Evolutionary conservation across 1,284 basidiomycete species (phyloP).

Genomic region (Tylopilus orsonianus): DNA sequence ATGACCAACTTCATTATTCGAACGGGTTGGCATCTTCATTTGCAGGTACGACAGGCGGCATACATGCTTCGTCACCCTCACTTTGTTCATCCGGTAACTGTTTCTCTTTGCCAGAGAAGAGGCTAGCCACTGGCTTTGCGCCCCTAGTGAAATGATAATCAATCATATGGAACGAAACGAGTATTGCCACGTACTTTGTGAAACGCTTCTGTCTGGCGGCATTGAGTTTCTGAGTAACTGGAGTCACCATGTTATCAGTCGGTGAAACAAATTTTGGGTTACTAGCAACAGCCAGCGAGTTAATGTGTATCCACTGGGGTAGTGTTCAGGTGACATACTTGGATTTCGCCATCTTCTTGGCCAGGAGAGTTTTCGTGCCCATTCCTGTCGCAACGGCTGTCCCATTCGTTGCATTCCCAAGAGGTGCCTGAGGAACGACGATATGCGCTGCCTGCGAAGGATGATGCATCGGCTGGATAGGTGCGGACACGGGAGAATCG

Average conservation of each 20-base stretch:
- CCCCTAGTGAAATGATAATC: constrained; percentile 39
- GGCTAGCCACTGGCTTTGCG: constrained; percentile 54
- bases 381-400: constrained; percentile 61
- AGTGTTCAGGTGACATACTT: constrained; percentile 51
- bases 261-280: constrained; percentile 86
- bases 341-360: constrained; percentile 84
- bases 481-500: constrained; percentile 58
- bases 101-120: constrained; percentile 48
- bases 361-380: constrained; percentile 84
- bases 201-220: constrained; percentile 92
- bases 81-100: constrained; percentile 44
- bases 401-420: constrained; percentile 61
- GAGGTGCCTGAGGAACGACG: constrained; percentile 74
- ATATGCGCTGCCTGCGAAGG: constrained; percentile 78
- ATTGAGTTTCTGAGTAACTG: constrained; percentile 84
- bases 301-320: not conserved
- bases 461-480: constrained; percentile 81
- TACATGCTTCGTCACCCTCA: constrained; percentile 27
- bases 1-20: constrained; percentile 22
- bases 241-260: constrained; percentile 91
- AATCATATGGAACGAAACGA: constrained; percentile 5
- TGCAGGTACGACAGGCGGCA: constrained; percentile 27
- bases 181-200: constrained; percentile 62
- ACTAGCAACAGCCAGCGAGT: constrained; percentile 32
- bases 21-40: constrained; percentile 65